Base-by-base conservation (phyloP, 148 eudicot species). In the Polygonum aviculare region DNA sequence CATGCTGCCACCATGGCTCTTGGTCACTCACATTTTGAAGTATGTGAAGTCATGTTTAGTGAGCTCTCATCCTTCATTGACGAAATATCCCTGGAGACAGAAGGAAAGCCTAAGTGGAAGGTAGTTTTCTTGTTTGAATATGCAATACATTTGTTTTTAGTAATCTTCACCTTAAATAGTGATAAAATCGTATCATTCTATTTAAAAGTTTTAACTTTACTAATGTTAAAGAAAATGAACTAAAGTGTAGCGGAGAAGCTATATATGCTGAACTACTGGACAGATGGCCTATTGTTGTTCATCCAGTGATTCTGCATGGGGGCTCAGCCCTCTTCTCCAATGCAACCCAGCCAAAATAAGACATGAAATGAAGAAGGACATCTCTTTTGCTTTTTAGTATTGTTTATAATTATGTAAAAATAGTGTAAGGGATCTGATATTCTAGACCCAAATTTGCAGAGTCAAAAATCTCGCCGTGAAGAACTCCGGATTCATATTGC, bases 81-180 rank as follows among this genome's bases (percentile, higher is more conserved):
- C 52, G 99, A 95, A 76, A 82, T 87, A 54, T 93, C 99, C 75
- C 81, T 84, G 51, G 99, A 95, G 85, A 86, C 96, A 11, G 99
- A 95, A 78, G 97, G 90, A 78, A 95, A 93, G 78, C 94, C 99
- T 41, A 95, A 95, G 81, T 95, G 99, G 99, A 95, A 95, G 99
- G 99, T 95, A 93, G 54, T 62, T 41, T 57, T 72, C 39, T n/a
- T 50, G 12, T 52, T 49, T 73, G 19, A 45, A 67, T 15, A 15
- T 65, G 70, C 38, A 65, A 35, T 65, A 65, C 3, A 35, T 65
- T 6, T 65, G 5, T 38, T 67, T 67, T 12, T 67, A 6, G 4
- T 35, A 63, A 63, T 31, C 19, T 33, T 33, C 36, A 67, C 21
- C 21, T 26, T 14, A 60, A 60, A 12, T 60, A 60, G 69, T 60